phyloP scores from a whole-genome alignment of 2,329 filamentous ascomycete genomes.

The Chrysoporthe cubensis region DNA sequence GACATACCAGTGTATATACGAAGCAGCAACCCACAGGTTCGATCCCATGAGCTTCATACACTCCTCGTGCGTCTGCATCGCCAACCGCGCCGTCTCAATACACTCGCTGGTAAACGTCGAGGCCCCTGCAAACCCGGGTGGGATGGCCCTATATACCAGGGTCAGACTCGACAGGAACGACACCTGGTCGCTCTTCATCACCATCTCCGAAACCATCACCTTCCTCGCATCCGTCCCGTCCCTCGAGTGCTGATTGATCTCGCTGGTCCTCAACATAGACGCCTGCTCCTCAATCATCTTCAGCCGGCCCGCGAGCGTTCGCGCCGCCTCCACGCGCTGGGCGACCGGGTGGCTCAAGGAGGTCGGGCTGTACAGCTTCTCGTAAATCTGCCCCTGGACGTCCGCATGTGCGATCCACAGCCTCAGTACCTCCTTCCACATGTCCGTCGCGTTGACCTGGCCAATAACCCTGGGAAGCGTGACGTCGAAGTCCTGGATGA shows the following conservation, averaged over 20 bases:
- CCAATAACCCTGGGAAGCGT: constrained; percentile 44
- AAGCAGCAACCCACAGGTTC: constrained; percentile 46
- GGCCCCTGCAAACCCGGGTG: constrained; percentile 45
- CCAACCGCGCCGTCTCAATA: constrained; percentile 53
- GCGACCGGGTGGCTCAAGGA: constrained; percentile 46
- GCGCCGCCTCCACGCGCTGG: constrained; percentile 46
- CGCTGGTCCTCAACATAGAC: constrained; percentile 41
- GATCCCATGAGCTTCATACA: constrained; percentile 49
- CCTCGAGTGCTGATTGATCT: constrained; percentile 39
- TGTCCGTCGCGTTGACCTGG: constrained; percentile 35
- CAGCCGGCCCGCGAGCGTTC: constrained; percentile 43
- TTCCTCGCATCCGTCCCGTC: constrained; percentile 38
- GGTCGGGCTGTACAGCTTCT: constrained; percentile 56
- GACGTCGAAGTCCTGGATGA: constrained; percentile 62
- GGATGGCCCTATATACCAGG: constrained; percentile 57
- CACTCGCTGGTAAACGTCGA: constrained; percentile 54
- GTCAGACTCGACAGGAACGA: constrained; percentile 53
- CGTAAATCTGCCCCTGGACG: constrained; percentile 63
- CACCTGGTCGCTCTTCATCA: constrained; percentile 53
- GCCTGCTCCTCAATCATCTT: constrained; percentile 42
- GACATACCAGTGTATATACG: constrained; percentile 57
- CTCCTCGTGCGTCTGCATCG: constrained; percentile 49
- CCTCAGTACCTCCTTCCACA: constrained; percentile 52
- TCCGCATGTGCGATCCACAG: constrained; percentile 60
- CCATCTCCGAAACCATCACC: constrained; percentile 47